Evolutionary conservation across 306 rosid species (phyloP).

Genomic region (Psophocarpus tetragonolobus): DNA sequence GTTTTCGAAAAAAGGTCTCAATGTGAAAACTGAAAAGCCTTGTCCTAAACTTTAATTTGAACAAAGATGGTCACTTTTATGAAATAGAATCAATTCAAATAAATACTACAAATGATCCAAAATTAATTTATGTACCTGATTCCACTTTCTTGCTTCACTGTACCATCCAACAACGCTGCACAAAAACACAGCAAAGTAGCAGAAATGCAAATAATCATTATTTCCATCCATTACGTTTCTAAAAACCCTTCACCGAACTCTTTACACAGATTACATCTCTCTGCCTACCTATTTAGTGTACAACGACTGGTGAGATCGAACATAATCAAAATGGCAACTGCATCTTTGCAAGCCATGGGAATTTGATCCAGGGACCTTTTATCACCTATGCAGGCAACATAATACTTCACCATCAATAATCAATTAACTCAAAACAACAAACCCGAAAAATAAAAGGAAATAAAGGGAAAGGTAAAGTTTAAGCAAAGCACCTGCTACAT

Average conservation of each 20-base stretch:
- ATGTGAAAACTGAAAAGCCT: conserved; percentile 26
- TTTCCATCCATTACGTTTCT: background rate
- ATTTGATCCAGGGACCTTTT: conserved; percentile 63
- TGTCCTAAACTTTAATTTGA: conserved; percentile 32
- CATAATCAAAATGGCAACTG: conserved; percentile 92
- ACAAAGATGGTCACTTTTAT: conserved; percentile 14
- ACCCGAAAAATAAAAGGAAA: background rate
- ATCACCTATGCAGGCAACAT: conserved; percentile 54
- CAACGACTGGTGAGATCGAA: conserved; percentile 93
- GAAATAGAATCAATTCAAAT: background rate
- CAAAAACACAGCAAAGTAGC: background rate
- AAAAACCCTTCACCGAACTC: background rate
- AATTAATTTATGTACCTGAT: conserved; percentile 57
- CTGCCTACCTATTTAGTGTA: conserved; percentile 66
- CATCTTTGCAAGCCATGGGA: conserved; percentile 94
- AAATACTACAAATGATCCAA: background rate
- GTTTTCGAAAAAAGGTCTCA: background rate
- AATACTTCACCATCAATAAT: conserved; percentile 1
- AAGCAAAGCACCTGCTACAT: conserved; percentile 70
- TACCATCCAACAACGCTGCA: conserved; percentile 92
- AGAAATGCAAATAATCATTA: background rate
- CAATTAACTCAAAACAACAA: background rate
- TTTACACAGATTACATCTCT: background rate
- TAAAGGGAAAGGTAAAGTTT: conserved; percentile 9
- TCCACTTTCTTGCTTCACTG: conserved; percentile 90